These are phyloP conservation scores for Fomitopsis pinicola DNA, from an alignment of 1,284 basidiomycete species.

Conservation along the genomic window DNA sequence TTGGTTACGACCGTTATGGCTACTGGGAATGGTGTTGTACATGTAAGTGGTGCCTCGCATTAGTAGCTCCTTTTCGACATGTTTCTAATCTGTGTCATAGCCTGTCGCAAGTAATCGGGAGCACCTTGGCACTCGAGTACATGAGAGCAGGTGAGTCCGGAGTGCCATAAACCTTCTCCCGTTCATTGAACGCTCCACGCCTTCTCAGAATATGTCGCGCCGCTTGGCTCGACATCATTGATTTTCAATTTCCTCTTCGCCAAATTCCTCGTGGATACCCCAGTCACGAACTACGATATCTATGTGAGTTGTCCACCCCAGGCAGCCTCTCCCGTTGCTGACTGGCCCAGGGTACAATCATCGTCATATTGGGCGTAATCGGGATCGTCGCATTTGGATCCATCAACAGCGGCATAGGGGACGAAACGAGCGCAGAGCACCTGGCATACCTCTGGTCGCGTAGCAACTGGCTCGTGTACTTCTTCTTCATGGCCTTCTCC, in stretches of 20 bases:
- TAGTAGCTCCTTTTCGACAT: too few relatives aligned
- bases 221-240: slow-evolving; percentile 78
- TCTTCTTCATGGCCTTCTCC: slow-evolving; percentile 73
- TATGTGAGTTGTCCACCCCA: slow-evolving; percentile 40
- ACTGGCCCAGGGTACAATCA: slow-evolving; percentile 63
- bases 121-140: slow-evolving; percentile 81
- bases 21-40: slow-evolving; percentile 79
- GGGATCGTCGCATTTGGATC: slow-evolving; percentile 85
- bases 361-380: slow-evolving; percentile 79
- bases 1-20: slow-evolving; percentile 77
- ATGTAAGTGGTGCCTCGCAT: slow-evolving; percentile 40
- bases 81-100: slow-evolving; percentile 29
- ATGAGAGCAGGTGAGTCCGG: slow-evolving; percentile 66
- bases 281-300: slow-evolving; percentile 76
- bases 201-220: slow-evolving; percentile 74
- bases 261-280: slow-evolving; percentile 76
- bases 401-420: slow-evolving; percentile 71
- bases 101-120: slow-evolving; percentile 81
- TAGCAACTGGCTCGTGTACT: slow-evolving; percentile 84
- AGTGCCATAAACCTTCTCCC: slow-evolving; percentile 1
- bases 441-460: slow-evolving; percentile 82
- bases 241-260: slow-evolving; percentile 90
- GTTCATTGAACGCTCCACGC: not conserved
- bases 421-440: slow-evolving; percentile 65
- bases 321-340: not conserved